Percentiles rank a stretch among this genome's conserved stretches.
These are phyloP conservation scores for Lactifluus piperatus DNA, from an alignment of 768 basidiomycete genomes.

Conservation along the genomic window DNA sequence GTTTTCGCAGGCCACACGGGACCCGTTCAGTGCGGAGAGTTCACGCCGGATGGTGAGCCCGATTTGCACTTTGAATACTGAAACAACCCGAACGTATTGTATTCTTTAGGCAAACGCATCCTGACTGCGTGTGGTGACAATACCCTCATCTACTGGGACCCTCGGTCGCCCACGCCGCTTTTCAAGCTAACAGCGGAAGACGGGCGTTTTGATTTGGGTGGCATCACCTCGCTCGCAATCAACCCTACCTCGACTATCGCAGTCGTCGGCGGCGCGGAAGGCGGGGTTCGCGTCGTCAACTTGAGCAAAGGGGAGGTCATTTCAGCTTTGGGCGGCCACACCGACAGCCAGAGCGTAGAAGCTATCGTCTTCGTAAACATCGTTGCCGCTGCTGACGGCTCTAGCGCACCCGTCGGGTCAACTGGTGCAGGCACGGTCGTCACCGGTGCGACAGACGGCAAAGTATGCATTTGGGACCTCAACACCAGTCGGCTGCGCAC, in stretches of 20 bases:
- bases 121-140: constrained; percentile 81
- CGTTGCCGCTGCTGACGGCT: constrained; percentile 43
- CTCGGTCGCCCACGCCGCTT: constrained; percentile 62
- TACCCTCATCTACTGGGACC: constrained; percentile 85
- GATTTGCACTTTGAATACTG: background rate
- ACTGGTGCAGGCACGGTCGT: constrained; percentile 57
- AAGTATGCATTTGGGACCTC: constrained; percentile 92
- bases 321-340: constrained; percentile 70
- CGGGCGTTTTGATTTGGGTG: constrained; percentile 69
- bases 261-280: constrained; percentile 80
- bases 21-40: constrained; percentile 78
- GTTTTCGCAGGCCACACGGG: constrained; percentile 89
- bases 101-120: constrained; percentile 66
- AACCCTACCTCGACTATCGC: constrained; percentile 86
- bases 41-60: constrained; percentile 75
- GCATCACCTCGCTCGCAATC: constrained; percentile 80
- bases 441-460: constrained; percentile 89
- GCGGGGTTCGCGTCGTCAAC: constrained; percentile 81
- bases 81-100: constrained; percentile 3
- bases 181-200: constrained; percentile 72
- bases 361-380: constrained; percentile 78
- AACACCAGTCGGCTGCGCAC: constrained; percentile 75
- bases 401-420: constrained; percentile 40
- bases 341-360: constrained; percentile 84
- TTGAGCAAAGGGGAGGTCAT: constrained; percentile 81